These are phyloP conservation scores for Astragalus glycyphyllos DNA, from an alignment of 306 rosid species.

Conservation along the genomic window DNA sequence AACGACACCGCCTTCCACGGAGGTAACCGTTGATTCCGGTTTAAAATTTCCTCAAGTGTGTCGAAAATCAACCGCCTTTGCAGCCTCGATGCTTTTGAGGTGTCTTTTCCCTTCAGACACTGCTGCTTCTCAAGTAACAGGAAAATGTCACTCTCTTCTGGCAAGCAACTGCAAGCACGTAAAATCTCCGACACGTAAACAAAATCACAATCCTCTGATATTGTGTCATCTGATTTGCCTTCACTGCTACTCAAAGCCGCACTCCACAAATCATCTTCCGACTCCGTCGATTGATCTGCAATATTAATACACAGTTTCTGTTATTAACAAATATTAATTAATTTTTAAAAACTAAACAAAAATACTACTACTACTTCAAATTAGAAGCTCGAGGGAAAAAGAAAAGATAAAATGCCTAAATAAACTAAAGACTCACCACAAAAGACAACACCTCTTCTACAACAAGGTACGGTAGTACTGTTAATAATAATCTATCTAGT, in stretches of 20 bases:
- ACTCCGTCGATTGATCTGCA: constrained; percentile 65
- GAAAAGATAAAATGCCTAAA: background rate
- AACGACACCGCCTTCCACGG: constrained; percentile 69
- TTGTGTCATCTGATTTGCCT: constrained; percentile 49
- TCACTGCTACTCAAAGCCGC: constrained; percentile 52
- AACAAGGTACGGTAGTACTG: too few relatives aligned
- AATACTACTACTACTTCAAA: too few relatives aligned
- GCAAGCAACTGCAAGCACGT: constrained; percentile 62
- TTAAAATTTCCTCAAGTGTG: constrained; percentile 65
- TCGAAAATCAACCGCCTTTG: constrained; percentile 77
- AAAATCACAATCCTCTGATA: constrained; percentile 63
- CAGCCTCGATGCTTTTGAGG: constrained; percentile 57
- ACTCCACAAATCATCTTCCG: constrained; percentile 77
- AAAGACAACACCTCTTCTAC: background rate
- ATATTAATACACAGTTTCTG: background rate
- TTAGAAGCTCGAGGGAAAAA: background rate
- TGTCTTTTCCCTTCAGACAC: constrained; percentile 68
- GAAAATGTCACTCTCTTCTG: constrained; percentile 67
- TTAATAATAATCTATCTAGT: background rate
- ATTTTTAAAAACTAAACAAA: too few relatives aligned
- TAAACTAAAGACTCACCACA: constrained; percentile 9
- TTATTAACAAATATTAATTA: too few relatives aligned
- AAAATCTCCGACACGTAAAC: constrained; percentile 74
- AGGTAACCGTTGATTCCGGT: constrained; percentile 61
- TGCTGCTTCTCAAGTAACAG: constrained; percentile 75